Base-by-base conservation (phyloP, 352 stramenopile species). In the Phytophthora crassamura region DNA sequence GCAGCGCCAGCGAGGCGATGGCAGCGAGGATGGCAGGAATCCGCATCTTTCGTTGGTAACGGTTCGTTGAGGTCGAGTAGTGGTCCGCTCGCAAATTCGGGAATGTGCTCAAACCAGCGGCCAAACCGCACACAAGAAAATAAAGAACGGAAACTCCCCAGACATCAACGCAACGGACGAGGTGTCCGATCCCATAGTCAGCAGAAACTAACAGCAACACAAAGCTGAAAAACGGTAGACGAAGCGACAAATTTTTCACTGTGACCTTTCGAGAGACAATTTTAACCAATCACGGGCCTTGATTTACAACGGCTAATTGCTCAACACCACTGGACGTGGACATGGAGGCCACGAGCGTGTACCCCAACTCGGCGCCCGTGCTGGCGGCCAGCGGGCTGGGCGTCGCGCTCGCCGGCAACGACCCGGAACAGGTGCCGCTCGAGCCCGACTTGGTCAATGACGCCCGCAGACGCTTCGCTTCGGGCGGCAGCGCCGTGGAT, bases 291-390 rank as follows among this genome's bases (percentile, higher is more conserved):
- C 65, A 78, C 6, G 40, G 10, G 8, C 7, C 15, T 32, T 10
- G 7, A 66, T 39, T 34, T 25, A 41, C 36, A 64, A 61, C 60
- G 43, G 48, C 49, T 56, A 30, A 30, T 30, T 30, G 25, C 25
- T 62, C 18, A 49, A 15, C 50, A 59, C 57, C 32, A 67, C 16
- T 18, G 52, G 36, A 20, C 11, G 30, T 62, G 36, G 49, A 41
- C 54, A 91, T 93, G 84, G 77, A 93, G 35, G 82, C 80, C 14
- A 83, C 77, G 28, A 33, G 53, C 12, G 64, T 80, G 43, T 90
- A 89, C 57, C 73, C 84, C 51, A 82, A 89, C 40, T 77, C 69
- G 57, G 67, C 73, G 60, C 79, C 82, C 2, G 72, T 80, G 60
- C 63, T 91, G 36, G 69, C 78, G 12, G 64, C 69, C 34, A 75